Evolutionary conservation across 2,329 filamentous ascomycete genomes (phyloP).

Genomic region (Aureobasidium sp.): DNA sequence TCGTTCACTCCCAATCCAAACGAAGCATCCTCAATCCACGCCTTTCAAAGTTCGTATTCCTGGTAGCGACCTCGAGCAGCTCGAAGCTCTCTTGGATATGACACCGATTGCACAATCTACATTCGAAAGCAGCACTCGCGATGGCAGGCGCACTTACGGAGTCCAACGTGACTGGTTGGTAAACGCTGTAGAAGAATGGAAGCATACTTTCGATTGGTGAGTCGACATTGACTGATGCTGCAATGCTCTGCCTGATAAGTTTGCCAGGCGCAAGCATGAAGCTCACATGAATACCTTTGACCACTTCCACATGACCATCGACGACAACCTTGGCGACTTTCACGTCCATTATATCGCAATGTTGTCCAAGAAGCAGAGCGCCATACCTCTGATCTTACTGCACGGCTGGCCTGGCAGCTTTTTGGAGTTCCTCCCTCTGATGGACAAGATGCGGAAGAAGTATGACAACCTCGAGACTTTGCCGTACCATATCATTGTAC

Average conservation of each 20-base stretch:
- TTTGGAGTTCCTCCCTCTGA: constrained; percentile 49
- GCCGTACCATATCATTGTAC: constrained; percentile 52
- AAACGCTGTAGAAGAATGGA: neutral
- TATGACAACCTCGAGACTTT: constrained; percentile 42
- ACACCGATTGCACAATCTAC: neutral
- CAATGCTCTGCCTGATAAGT: neutral
- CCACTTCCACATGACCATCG: constrained; percentile 40
- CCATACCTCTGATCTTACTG: constrained; percentile 45
- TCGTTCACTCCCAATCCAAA: no score
- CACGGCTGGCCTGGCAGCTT: constrained; percentile 51
- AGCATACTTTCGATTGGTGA: neutral
- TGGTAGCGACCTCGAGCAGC: neutral
- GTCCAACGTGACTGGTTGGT: neutral
- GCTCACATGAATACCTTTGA: neutral
- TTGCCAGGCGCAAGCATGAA: neutral
- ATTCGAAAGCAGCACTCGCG: neutral
- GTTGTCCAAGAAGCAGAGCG: constrained; percentile 45
- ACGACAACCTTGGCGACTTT: constrained; percentile 33
- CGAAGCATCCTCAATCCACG: no score
- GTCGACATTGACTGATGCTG: neutral
- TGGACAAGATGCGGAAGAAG: constrained; percentile 40
- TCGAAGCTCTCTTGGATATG: neutral
- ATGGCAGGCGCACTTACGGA: neutral
- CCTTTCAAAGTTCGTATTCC: neutral
- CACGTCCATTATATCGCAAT: constrained; percentile 49